Base-by-base conservation (phyloP, 805 yeast species). In the Metschnikowia koreensis region DNA sequence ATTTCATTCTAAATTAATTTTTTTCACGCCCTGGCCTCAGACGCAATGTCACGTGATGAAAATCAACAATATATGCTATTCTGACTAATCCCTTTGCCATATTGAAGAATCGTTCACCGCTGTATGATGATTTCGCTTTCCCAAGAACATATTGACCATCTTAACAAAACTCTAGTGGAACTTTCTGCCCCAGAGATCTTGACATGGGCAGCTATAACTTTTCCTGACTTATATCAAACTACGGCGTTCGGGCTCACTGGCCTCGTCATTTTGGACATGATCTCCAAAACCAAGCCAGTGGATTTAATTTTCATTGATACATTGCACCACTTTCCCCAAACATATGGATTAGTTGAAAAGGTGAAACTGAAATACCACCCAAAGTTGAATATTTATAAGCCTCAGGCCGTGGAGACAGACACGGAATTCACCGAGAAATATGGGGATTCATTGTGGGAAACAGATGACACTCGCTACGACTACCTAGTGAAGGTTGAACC, bases 201-300 rank as follows among this genome's bases (percentile, higher is more conserved):
- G 28, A 73, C 77, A 61, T 93, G 98, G 97, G 82, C 97, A 0
- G 70, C 86, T 13, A 67, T 81, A n/a, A 89, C 96, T 0, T 84
- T 92, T 62, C 97, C 97, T 2, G 76, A 83, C 39, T 73, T 93
- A 38, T 92, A 67, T 63, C 98, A 93, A 69, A 91, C 97, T 1
- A 90, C 98, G 0, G 98, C 98, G 1, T 91, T 93, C 70, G 98
- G 98, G 0, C 76, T 93, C 44, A 89, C 97, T 1, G 98, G 98
- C 0, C 70, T 93, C 53, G 96, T 87, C 31, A 92, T 93, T 11
- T 75, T 89, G 41, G 97, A 92, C 66, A 87, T 92, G 80, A 68
- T 92, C 29, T 78, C 87, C 33, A 53, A 66, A 29, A 52, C 53
- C 3, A 67, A 70, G 41, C 79, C 84, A 0, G 74, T 88, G 7